Evolutionary conservation across 345 rosid genomes (phyloP).

Genomic region (Aurinia saxatilis): DNA sequence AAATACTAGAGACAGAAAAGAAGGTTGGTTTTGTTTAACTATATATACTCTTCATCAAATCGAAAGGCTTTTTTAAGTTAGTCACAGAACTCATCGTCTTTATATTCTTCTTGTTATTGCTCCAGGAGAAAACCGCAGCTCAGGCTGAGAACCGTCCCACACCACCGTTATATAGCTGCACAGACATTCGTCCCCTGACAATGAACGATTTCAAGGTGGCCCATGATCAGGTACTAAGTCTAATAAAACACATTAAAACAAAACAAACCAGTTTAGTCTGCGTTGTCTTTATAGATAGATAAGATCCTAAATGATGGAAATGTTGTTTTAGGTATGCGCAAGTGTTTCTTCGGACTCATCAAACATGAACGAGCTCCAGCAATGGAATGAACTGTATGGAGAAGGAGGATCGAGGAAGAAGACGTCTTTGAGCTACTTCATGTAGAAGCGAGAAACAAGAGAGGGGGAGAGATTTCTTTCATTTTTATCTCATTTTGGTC

Average conservation of each 20-base stretch:
- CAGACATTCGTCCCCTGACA: slow-evolving; percentile 66
- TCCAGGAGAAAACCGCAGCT: slow-evolving; percentile 66
- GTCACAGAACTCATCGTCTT: not conserved
- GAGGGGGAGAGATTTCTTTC: slow-evolving; percentile 9
- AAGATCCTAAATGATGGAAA: not conserved
- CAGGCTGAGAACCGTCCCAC: slow-evolving; percentile 55
- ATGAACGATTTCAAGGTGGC: slow-evolving; percentile 82
- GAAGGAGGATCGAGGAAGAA: slow-evolving; percentile 98
- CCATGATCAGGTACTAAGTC: slow-evolving; percentile 76
- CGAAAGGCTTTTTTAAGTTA: not conserved
- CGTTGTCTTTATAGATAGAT: not conserved
- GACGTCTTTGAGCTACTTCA: slow-evolving; percentile 83
- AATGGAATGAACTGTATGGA: slow-evolving; percentile 95
- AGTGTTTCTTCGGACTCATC: slow-evolving; percentile 94
- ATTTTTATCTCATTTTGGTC: slow-evolving; percentile 21
- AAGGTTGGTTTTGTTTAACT: slow-evolving; percentile 46
- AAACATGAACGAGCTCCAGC: slow-evolving; percentile 88
- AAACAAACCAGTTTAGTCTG: not conserved
- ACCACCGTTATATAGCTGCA: slow-evolving; percentile 64
- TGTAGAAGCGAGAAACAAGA: slow-evolving; percentile 63
- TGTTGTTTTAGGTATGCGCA: slow-evolving; percentile 85
- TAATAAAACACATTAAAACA: not conserved
- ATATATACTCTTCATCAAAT: not conserved
- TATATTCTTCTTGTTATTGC: not conserved
- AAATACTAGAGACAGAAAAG: slow-evolving; percentile 85